phyloP scores from a whole-genome alignment of 2,329 filamentous ascomycete genomes.

The Huntiella abstrusa region DNA sequence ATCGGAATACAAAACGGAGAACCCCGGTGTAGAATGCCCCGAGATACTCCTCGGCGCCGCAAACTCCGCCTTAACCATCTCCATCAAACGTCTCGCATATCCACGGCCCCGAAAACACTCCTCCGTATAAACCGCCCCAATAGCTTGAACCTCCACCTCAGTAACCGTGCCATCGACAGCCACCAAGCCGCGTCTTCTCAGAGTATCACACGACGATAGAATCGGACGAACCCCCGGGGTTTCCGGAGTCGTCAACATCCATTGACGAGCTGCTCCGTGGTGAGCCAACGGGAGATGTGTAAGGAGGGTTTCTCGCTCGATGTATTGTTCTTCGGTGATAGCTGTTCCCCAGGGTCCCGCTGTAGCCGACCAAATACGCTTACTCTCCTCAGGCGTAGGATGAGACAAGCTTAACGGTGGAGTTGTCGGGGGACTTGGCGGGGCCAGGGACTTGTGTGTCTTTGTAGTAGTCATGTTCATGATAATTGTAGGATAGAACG shows the following conservation, averaged over 20 bases:
- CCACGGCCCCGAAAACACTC: conserved; percentile 47
- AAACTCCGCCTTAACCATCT: conserved; percentile 22
- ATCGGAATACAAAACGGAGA: conserved; percentile 72
- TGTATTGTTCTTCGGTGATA: conserved; percentile 34
- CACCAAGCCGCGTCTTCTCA: conserved; percentile 36
- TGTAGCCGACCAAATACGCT: conserved; percentile 35
- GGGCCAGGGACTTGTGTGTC: background rate
- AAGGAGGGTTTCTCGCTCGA: conserved; percentile 39
- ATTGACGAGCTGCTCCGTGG: conserved; percentile 39
- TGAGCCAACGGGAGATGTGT: conserved; percentile 37
- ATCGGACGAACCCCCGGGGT: conserved; percentile 25
- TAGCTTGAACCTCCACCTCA: conserved; percentile 43
- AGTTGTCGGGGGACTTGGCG: conserved; percentile 4
- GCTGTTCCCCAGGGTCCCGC: conserved; percentile 39
- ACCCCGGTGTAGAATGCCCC: conserved; percentile 25
- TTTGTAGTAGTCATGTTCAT: too few relatives aligned
- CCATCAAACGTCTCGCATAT: conserved; percentile 62
- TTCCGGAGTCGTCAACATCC: conserved; percentile 38
- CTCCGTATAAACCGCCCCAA: conserved; percentile 64
- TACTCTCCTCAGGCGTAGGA: conserved; percentile 37
- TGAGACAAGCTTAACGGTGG: conserved; percentile 27
- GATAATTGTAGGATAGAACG: too few relatives aligned
- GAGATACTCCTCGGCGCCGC: conserved; percentile 14
- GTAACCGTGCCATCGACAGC: conserved; percentile 2
- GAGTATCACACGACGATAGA: conserved; percentile 44